Evolutionary conservation across 106 monocot species (phyloP), one percentile per base, ranked within the genome.

Genomic region (Xerophyta viscosa): DNA sequence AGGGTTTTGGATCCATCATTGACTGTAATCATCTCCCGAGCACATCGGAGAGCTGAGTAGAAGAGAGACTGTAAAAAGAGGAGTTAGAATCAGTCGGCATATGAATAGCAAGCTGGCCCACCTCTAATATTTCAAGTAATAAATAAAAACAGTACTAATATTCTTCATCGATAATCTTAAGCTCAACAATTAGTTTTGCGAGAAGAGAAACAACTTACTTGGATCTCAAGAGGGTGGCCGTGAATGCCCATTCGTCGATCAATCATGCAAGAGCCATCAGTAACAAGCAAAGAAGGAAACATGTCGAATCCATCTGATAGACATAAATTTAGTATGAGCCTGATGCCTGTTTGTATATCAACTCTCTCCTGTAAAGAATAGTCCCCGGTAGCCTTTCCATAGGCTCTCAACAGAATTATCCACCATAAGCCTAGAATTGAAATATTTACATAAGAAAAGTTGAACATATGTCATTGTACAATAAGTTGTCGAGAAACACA

Each of bases 231-330:
- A 70, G 94, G 94, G 66, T 94, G 94, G 20, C 94, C 94, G 61
- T 94, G 88, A 30, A 94, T 94, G 29, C 94, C 94, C 94, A 94
- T 94, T 21, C 94, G 65, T 28, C 84, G 71, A 31, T 94, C 94
- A 67, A 94, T 88, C 94, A 94, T 94, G 73, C 94, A 94, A 17
- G 88, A 94, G 6, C 94, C 94, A 78, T 94, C 94, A 23, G 94
- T 94, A 33, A 93, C 93, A 15, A 93, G 67, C 52, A 93, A 51
- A 41, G 93, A 72, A 41, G 93, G 93, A 46, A 93, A 93, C 93
- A 93, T 93, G 68, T 93, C 93, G 64, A 93, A 93, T 3, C 93
- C 93, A 72, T 93, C 93, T 3, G 94, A 63, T 31, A 94, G 63
- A 61, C 94, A 94, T 47, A 94, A 72, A 66, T 88, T 94, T 43